Conservation (phyloP, 805 yeast genomes). For the Tanozyma kutaoensis region DNA sequence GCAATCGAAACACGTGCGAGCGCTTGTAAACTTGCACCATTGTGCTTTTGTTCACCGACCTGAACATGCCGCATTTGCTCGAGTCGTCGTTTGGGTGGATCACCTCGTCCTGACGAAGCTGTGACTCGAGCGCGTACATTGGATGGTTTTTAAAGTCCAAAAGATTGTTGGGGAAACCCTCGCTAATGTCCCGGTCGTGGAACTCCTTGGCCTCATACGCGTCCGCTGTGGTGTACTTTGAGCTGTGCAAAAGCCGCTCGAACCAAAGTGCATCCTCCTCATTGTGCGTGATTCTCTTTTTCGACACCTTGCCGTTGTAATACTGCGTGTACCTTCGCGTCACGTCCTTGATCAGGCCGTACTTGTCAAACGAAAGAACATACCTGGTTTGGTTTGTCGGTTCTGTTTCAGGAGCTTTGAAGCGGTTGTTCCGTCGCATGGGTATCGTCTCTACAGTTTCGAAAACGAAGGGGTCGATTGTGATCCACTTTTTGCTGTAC, state of each 20-base stretch:
- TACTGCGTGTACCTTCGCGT: slow-evolving; percentile 68
- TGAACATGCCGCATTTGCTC: slow-evolving; percentile 53
- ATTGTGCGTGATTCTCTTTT: slow-evolving; percentile 51
- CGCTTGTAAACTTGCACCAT: slow-evolving; percentile 56
- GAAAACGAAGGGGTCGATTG: slow-evolving; percentile 69
- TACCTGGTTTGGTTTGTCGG: slow-evolving; percentile 50
- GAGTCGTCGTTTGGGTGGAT: slow-evolving; percentile 46
- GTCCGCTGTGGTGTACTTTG: slow-evolving; percentile 22
- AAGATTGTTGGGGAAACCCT: slow-evolving; percentile 79
- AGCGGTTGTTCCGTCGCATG: slow-evolving; percentile 32
- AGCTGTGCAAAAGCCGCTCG: slow-evolving; percentile 21
- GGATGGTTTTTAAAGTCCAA: slow-evolving; percentile 86
- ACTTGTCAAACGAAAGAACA: slow-evolving; percentile 62
- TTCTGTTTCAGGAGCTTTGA: slow-evolving; percentile 65
- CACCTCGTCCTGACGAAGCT: slow-evolving; percentile 60
- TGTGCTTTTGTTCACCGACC: slow-evolving; percentile 9
- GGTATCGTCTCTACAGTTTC: slow-evolving; percentile 50
- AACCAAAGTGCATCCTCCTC: slow-evolving; percentile 52
- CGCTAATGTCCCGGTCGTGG: slow-evolving; percentile 45
- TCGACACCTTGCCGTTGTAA: slow-evolving; percentile 64
- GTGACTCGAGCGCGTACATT: slow-evolving; percentile 64
- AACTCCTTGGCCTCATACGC: slow-evolving; percentile 50
- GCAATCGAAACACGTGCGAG: slow-evolving; percentile 44
- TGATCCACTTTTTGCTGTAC: slow-evolving; percentile 60
- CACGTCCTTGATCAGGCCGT: slow-evolving; percentile 61